These are phyloP conservation scores for Lactifluus echinatus DNA, from an alignment of 768 basidiomycete species.

Conservation along the genomic window DNA sequence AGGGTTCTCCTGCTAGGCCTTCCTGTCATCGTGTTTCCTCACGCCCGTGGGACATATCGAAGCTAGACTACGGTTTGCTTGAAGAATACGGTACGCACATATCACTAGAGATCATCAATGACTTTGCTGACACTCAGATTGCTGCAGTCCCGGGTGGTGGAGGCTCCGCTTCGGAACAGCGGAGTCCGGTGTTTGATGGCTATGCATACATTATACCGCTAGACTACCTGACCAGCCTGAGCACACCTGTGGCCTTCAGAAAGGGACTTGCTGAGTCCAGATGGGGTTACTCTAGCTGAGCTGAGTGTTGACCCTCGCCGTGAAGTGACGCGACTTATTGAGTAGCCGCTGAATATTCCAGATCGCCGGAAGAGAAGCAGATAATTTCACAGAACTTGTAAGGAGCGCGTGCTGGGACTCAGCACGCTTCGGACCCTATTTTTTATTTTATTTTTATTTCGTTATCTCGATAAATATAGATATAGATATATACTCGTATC, in stretches of 20 bases:
- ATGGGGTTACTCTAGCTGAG: background rate
- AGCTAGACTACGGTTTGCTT: background rate
- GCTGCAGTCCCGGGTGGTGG: slow-evolving; percentile 18
- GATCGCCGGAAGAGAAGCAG: too few species aligned
- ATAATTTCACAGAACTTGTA: too few species aligned
- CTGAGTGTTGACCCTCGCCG: background rate
- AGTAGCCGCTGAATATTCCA: too few species aligned
- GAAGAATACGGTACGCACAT: background rate
- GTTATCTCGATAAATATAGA: too few species aligned
- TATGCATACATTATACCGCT: background rate
- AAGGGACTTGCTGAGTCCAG: background rate
- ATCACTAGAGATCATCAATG: too few species aligned
- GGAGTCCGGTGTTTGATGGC: background rate
- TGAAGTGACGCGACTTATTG: background rate
- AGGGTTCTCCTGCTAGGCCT: too few species aligned
- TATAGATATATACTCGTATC: too few species aligned
- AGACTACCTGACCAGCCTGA: background rate
- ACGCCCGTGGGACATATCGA: background rate
- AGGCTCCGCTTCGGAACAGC: background rate
- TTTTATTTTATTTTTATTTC: too few species aligned
- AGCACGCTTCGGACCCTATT: too few species aligned
- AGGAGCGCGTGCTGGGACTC: too few species aligned
- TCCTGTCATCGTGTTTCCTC: too few species aligned
- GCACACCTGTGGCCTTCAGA: background rate
- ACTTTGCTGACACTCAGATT: slow-evolving; percentile 18